Base-by-base conservation (phyloP, 371 early-diverging fungal species). In the Capillidium heterosporum region DNA sequence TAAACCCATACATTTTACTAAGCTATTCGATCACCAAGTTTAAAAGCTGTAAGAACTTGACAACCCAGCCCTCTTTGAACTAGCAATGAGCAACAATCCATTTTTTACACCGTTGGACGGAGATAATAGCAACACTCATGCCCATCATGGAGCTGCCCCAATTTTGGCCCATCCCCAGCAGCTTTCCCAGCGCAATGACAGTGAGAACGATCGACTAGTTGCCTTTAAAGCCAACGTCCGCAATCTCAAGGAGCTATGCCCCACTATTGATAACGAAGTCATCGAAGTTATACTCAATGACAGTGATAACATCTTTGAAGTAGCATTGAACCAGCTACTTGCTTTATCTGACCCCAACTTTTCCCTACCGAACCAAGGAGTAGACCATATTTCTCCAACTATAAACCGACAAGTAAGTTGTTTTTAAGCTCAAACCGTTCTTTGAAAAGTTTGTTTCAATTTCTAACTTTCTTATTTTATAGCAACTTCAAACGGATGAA, bases 401-500 rank as follows among this genome's bases (percentile, higher is more conserved):
- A 24, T 24, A 49, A 28, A 49, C 27, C 15, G 10, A 13, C 49
- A 31, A 28, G 31, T 49, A 49, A 28, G 19, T 24, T 50, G 19
- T 50, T 32, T 50, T 21, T 31, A 21, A 32, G 13, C 19, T 50
- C 26, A 32, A 50, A 32, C 21, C 10, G 13, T 11, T 15, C 13
- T 32, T 50, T 24, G 17, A 21, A 50, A 32, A 31, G 19, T 19
- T 7, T 21, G 17, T 19, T 7, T 11, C 13, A 15, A 19, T 19
- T 19, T 44, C 15, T 19, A 7, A 15, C 8, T 19, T 44, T 19
- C 19, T 23, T 19, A 8, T 44, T 7, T 19, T 19, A 19, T 19
- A 44, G 44, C 53, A 53, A 53, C 7, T 53, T 31, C 26, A 28
- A 11, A 53, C 27, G 17, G 53, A 53, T 53, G 53, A 53, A 40